Evolutionary conservation across 2,329 filamentous ascomycete species (phyloP), one percentile per base, ranked within the genome.

Genomic region (Plenodomus biglobosus): DNA sequence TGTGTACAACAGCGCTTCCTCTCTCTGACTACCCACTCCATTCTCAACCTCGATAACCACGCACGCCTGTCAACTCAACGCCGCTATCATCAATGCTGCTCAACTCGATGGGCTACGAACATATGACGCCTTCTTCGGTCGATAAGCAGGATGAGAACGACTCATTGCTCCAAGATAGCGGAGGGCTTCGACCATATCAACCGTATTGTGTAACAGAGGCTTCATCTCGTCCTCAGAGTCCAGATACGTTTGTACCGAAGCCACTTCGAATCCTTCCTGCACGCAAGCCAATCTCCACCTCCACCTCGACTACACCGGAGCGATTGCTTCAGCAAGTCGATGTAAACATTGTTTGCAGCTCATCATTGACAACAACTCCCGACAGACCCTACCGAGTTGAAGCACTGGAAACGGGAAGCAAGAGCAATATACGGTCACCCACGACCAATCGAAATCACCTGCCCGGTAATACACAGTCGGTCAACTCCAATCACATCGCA

Each of bases 141-240:
- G 44, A 43, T 20, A 22, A 48, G 15, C 27, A 42, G 5, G 37
- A 30, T 27, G 50, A 61, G 16, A 17, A 38, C 13, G 8, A 35
- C n/a, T 17, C 40, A 19, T 24, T 37, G 10, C 32, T 42, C 13
- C 22, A 30, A 15, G 30, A 27, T 19, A 20, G 38, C 34, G 7
- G 36, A 13, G 22, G 17, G 43, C 37, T 34, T 10, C 52, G 37
- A 15, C 52, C 50, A 5, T 56, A 59, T 17, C 59, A 62, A 40
- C 55, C 58, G 18, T 62, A 62, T 17, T 62, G 59, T 45, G 51
- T 49, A 18, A 62, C 59, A 3, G 52, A 53, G 44, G 40, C 49
- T 7, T 56, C 57, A 8, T 62, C 59, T 19, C 48, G 58, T 27
- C 38, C 56, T 34, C 18, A 50, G 6, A 61, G 50, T 38, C 56